Evolutionary conservation across 2,329 filamentous ascomycete genomes (phyloP).

Genomic region (Fusarium sp.): DNA sequence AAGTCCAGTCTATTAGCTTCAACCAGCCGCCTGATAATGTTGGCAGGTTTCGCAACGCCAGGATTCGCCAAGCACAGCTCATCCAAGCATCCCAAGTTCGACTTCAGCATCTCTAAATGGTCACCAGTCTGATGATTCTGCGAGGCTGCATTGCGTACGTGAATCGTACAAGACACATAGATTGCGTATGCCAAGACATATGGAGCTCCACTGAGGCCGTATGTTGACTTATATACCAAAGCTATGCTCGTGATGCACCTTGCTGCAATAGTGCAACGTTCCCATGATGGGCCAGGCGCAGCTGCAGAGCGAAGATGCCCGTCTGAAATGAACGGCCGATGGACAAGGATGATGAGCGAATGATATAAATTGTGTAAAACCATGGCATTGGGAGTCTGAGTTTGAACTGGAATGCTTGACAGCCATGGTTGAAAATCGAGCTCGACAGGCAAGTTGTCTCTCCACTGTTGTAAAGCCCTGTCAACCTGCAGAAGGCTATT

Average conservation of each 20-base stretch:
- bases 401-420: fast-evolving
- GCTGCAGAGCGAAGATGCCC: constrained; percentile 9
- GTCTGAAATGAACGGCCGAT: constrained; percentile 23
- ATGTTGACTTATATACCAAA: constrained; percentile 4
- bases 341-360: constrained; percentile 9
- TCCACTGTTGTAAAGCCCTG: constrained; percentile 8
- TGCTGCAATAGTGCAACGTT: constrained; percentile 14
- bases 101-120: neutral
- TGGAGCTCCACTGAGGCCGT: constrained; percentile 7
- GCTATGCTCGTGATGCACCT: constrained; percentile 16
- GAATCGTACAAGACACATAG: constrained; percentile 21
- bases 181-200: constrained; percentile 18
- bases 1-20: neutral
- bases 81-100: constrained; percentile 12
- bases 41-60: constrained; percentile 9
- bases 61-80: constrained; percentile 13
- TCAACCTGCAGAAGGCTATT: constrained; percentile 10
- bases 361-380: constrained; percentile 20
- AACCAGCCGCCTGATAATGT: constrained; percentile 5
- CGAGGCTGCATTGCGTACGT: constrained; percentile 17
- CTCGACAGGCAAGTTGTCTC: neutral
- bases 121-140: neutral
- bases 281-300: constrained; percentile 7
- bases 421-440: constrained; percentile 19
- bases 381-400: constrained; percentile 21